A percentile compares a stretch with the other conserved stretches of the same genome.
These are phyloP conservation scores for Mycena vulgaris DNA, from an alignment of 768 basidiomycete genomes.

Conservation along the genomic window DNA sequence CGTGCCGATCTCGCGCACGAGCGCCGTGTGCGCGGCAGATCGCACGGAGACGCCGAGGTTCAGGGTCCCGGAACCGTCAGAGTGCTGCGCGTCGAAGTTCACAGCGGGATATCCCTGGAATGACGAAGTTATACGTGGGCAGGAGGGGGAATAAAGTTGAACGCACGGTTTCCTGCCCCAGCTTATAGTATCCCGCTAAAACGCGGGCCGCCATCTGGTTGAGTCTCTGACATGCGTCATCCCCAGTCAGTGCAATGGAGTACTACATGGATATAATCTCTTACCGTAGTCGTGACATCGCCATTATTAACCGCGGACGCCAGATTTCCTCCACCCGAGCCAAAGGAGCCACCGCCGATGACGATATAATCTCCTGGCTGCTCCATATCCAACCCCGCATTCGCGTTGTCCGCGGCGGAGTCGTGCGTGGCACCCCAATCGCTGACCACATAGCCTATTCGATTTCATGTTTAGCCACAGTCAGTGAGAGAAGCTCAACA, in stretches of 20 bases:
- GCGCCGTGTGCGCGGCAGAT: conserved; percentile 59
- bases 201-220: conserved; percentile 27
- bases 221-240: conserved; percentile 41
- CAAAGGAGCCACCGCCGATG: conserved; percentile 62
- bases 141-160: neutral
- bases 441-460: conserved; percentile 23
- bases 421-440: conserved; percentile 41
- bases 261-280: no score
- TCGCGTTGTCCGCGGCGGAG: conserved; percentile 36
- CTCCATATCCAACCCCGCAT: conserved; percentile 42
- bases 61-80: conserved; percentile 60
- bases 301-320: conserved; percentile 30
- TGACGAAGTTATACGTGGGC: neutral
- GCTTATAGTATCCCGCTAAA: conserved; percentile 46
- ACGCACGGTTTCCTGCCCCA: conserved; percentile 20
- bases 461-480: neutral
- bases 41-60: conserved; percentile 62
- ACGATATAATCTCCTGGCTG: conserved; percentile 52
- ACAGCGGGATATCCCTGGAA: conserved; percentile 59
- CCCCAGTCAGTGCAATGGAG: neutral
- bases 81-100: conserved; percentile 63
- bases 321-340: conserved; percentile 38
- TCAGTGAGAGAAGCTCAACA: neutral
- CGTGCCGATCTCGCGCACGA: conserved; percentile 74
- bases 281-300: neutral